Evolutionary conservation across 805 yeast genomes (phyloP), one percentile per base, ranked within the genome.

Genomic region (Zygoascus ofunaensis): DNA sequence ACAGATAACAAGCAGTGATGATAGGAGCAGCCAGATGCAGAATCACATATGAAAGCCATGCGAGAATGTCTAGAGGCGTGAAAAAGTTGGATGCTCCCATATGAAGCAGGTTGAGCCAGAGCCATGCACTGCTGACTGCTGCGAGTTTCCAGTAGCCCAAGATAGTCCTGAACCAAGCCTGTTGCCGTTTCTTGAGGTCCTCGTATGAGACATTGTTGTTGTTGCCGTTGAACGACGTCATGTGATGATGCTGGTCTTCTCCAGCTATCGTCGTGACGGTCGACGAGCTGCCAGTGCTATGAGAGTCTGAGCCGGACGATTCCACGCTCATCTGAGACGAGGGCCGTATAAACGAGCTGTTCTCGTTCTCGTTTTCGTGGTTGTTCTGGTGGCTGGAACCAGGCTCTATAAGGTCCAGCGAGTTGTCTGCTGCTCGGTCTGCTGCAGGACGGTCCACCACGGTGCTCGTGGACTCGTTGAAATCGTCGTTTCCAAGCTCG

Each of bases 1-100:
- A 79, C 14, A 81, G 63, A 64, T 80, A 81, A 17, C 76, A 68
- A 1, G 80, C 76, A 0, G 82, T 76, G 49, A 79, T 58, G 5
- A 80, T 71, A 1, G 87, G 85, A 4, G 72, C 75, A 21, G 74
- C 66, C 34, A 80, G 67, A 58, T 81, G 87, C 33, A 76, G 67
- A 18, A 80, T 56, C 10, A 80, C 84, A 55, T 80, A 79, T 30
- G 76, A 74, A 37, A 71, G 58, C 82, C 84, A 77, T 1, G 86
- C 79, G 23, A 70, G 47, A 7, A 79, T 49, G 58, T 80, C 85
- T 50, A 72, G 71, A 12, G 40, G 22, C 8, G 43, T 15, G 26
- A 21, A n/a, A 14, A 45, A 35, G 21, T 42, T 10, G 21, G 21
- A 15, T 14, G 36, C 39, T 18, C 35, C 34, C 15, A 41, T 36